Percentiles rank a stretch among this genome's conserved stretches.
These are phyloP conservation scores for Lentinus tigrinus DNA, from an alignment of 768 basidiomycete genomes.

Conservation along the genomic window DNA sequence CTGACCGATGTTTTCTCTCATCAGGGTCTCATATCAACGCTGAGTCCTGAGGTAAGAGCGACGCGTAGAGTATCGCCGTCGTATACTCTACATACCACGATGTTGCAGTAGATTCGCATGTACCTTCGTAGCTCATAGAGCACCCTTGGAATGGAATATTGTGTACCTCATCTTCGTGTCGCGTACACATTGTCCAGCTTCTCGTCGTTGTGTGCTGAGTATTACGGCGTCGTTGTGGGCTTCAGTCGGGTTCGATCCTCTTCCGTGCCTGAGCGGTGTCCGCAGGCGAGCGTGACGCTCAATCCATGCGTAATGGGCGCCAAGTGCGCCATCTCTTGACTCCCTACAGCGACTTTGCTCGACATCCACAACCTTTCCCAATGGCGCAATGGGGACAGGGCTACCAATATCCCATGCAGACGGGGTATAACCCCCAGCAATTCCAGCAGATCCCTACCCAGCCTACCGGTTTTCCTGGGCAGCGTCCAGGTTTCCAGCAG, in stretches of 20 bases:
- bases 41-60: neutral
- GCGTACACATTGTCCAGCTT: too few species aligned
- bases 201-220: too few species aligned
- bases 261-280: too few species aligned
- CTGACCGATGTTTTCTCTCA: neutral
- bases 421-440: conserved; percentile 58
- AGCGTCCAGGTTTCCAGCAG: conserved; percentile 41
- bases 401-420: conserved; percentile 75
- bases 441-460: conserved; percentile 55
- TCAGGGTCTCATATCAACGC: neutral
- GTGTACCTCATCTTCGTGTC: too few species aligned
- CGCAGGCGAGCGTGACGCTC: neutral
- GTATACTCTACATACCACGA: neutral
- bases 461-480: conserved; percentile 24
- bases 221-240: too few species aligned
- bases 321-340: neutral
- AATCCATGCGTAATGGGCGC: conserved; percentile 4
- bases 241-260: too few species aligned
- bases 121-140: neutral
- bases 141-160: too few species aligned
- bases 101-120: too few species aligned
- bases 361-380: conserved; percentile 5
- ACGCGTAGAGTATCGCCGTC: neutral
- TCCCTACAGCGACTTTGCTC: conserved; percentile 4
- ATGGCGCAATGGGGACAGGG: conserved; percentile 81